These are phyloP conservation scores for Leonotis leonurus DNA, from an alignment of 257 asterid species.

Conservation along the genomic window DNA sequence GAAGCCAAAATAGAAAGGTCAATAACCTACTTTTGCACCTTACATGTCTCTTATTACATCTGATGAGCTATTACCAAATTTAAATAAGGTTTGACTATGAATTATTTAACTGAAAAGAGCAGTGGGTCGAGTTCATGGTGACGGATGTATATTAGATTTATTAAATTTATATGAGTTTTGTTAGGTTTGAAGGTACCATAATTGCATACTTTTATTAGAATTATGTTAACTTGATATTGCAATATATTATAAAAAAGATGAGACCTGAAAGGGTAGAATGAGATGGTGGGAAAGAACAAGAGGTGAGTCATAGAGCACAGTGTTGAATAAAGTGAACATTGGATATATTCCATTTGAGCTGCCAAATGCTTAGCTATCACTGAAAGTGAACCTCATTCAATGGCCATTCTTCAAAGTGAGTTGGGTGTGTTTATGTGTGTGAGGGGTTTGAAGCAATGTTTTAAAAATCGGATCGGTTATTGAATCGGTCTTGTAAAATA, in stretches of 20 bases:
- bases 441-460: too few relatives aligned
- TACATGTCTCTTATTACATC: constrained; percentile 10
- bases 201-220: too few relatives aligned
- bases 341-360: constrained; percentile 17
- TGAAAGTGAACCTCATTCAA: constrained; percentile 21
- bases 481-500: too few relatives aligned
- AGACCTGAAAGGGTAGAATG: too few relatives aligned
- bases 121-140: neutral
- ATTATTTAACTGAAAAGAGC: neutral
- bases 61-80: constrained; percentile 10
- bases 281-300: too few relatives aligned
- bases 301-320: too few relatives aligned
- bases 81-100: constrained; percentile 14
- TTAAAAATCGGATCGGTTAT: too few relatives aligned
- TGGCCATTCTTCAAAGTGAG: constrained; percentile 17
- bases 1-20: constrained; percentile 19
- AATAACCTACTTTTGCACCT: neutral
- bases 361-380: constrained; percentile 18
- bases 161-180: too few relatives aligned
- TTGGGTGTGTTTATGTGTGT: too few relatives aligned
- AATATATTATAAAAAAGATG: too few relatives aligned
- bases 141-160: neutral
- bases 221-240: too few relatives aligned
- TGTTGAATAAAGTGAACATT: neutral
- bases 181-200: too few relatives aligned